A percentile compares a stretch with the other conserved stretches of the same genome.
These are phyloP conservation scores for Eutrema heterophyllum DNA, from an alignment of 345 rosid genomes.

Conservation along the genomic window DNA sequence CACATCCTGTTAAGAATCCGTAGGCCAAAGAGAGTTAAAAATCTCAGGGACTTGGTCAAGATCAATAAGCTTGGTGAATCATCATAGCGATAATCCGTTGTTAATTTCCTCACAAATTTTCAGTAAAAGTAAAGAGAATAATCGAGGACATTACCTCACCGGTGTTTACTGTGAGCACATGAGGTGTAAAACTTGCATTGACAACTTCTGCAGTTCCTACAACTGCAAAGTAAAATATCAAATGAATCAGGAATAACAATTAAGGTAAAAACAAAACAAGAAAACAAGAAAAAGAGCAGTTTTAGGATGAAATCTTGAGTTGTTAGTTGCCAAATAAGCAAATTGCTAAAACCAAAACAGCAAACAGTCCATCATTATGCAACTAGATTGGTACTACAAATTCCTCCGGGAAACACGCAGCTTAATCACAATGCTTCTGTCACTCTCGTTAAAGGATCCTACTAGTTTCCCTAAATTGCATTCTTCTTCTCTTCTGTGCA, in stretches of 20 bases:
- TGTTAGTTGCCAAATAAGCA: neutral
- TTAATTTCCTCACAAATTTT: neutral
- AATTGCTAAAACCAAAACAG: conserved; percentile 1
- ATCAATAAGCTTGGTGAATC: neutral
- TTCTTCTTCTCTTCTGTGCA: neutral
- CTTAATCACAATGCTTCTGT: too few species aligned
- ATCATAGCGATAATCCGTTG: neutral
- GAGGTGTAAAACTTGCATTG: conserved; percentile 77
- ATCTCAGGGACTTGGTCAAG: neutral
- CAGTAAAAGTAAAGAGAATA: neutral
- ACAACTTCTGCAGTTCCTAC: conserved; percentile 49
- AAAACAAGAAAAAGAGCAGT: neutral
- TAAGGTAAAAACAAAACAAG: neutral
- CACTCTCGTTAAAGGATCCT: neutral
- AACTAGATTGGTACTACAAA: neutral
- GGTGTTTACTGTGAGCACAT: conserved; percentile 72
- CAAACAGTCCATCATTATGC: neutral
- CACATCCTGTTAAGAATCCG: conserved; percentile 58
- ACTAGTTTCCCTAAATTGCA: too few species aligned
- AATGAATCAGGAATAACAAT: neutral
- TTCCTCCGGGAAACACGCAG: too few species aligned
- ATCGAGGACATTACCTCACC: conserved; percentile 75
- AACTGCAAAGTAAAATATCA: conserved; percentile 34
- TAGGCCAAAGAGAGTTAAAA: conserved; percentile 9
- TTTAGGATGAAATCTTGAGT: neutral